Evolutionary conservation across 371 early-diverging fungal species (phyloP), one percentile per base, ranked within the genome.

Genomic region (Fennellomyces sp.): DNA sequence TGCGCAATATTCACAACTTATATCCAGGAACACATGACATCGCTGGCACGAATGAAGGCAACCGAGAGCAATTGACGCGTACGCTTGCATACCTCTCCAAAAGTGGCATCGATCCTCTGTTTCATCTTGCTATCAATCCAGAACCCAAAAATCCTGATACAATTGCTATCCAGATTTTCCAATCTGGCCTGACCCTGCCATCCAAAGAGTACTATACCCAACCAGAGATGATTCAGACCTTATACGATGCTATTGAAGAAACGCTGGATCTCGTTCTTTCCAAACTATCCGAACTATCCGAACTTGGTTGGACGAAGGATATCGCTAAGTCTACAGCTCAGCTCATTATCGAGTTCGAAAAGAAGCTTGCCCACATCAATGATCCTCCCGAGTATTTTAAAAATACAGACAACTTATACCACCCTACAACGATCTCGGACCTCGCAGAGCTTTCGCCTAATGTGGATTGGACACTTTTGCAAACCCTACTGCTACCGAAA

Each of bases 151-250:
- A 84, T 31, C 87, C 88, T 12, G 66, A 67, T 6, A 41, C 56
- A 0, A 72, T 76, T 49, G 60, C 75, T 2, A 47, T 87, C n/a
- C 64, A 69, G 17, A 39, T 87, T 1, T 60, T 51, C 8, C 87
- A 87, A 64, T 60, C 70, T 19, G 83, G 84, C 1, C 45, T 85
- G 19, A 78, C 83, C 13, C 63, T 87, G 41, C 84, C 85, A 5
- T 77, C 83, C 42, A 86, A 85, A 21, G 76, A 79, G 15, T 86
- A 87, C 28, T 87, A 86, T 50, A 52, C 61, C 11, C 81, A 86
- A 19, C 51, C 71, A 6, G 58, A 74, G 4, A 71, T 71, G 7
- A 45, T 72, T 10, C 25, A 66, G 0, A 58, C 52, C 0, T 57
- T 77, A 3, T 75, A 71, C 21, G 70, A 73, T 21, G 52, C 59